A percentile compares a stretch with the other conserved stretches of the same genome.
Evolutionary conservation across 148 eudicot species (phyloP).

Genomic region (Pharnaceum exiguum): DNA sequence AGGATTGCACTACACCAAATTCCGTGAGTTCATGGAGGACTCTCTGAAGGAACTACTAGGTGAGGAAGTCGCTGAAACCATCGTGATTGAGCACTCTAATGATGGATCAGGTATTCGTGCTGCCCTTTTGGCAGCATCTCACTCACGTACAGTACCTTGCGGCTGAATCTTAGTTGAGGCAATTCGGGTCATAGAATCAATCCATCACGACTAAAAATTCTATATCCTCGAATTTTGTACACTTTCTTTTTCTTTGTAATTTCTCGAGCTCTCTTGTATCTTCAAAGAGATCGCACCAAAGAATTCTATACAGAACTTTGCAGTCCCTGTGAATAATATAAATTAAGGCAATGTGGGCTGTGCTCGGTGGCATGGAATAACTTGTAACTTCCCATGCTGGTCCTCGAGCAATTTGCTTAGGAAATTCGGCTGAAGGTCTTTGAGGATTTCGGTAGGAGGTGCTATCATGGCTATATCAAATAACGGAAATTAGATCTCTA

Average conservation of each 20-base stretch:
- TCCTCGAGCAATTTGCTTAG: conserved; percentile 5
- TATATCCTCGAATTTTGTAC: conserved; percentile 2
- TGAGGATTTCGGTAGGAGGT: conserved; percentile 6
- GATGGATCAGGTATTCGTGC: conserved; percentile 96
- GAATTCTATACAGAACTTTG: neutral
- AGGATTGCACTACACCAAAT: conserved; percentile 75
- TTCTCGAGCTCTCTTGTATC: conserved; percentile 7
- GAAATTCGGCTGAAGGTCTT: conserved; percentile 9
- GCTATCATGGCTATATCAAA: conserved; percentile 8
- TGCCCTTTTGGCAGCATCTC: conserved; percentile 89
- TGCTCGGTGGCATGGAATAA: conserved; percentile 11
- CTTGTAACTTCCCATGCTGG: conserved; percentile 1
- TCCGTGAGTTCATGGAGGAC: conserved; percentile 66
- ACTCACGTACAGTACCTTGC: conserved; percentile 72
- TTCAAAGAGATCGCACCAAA: neutral
- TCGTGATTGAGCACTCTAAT: conserved; percentile 64
- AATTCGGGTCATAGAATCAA: neutral
- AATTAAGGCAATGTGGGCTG: conserved; percentile 8
- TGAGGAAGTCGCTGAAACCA: conserved; percentile 46
- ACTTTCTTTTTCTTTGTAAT: conserved; percentile 3
- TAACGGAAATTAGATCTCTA: neutral
- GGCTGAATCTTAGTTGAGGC: conserved; percentile 10
- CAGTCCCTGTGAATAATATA: conserved; percentile 17
- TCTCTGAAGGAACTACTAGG: conserved; percentile 72
- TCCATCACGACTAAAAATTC: neutral